Conservation (phyloP, 345 rosid species). For the Viola odorata region DNA sequence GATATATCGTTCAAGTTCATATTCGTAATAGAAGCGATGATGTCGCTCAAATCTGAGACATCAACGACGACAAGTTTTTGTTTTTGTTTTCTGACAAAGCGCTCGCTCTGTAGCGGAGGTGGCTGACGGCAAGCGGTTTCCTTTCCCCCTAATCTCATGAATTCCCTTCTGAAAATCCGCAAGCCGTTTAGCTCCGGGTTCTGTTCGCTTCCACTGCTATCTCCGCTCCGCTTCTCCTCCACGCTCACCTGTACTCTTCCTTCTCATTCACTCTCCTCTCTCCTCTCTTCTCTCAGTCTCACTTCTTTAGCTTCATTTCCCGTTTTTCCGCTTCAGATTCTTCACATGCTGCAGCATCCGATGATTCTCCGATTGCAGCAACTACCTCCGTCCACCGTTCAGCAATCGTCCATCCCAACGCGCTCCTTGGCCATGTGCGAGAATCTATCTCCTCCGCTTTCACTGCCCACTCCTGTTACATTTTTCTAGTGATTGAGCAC, state of each 20-base stretch:
- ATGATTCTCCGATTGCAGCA: neutral
- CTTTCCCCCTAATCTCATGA: constrained; percentile 28
- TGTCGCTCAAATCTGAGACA: neutral
- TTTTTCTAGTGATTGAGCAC: too few relatives aligned
- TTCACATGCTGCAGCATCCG: too few relatives aligned
- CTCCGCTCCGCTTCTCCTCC: constrained; percentile 33
- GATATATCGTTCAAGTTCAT: too few relatives aligned
- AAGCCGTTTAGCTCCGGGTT: constrained; percentile 24
- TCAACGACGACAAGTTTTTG: neutral
- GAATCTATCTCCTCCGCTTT: too few relatives aligned
- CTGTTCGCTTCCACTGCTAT: constrained; percentile 4
- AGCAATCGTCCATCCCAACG: constrained; percentile 71
- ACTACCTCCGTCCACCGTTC: constrained; percentile 53
- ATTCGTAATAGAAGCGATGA: neutral
- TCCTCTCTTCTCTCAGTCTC: neutral
- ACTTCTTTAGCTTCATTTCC: too few relatives aligned
- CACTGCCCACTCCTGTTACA: too few relatives aligned
- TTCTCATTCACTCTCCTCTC: neutral
- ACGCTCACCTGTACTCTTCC: constrained; percentile 25
- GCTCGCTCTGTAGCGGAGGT: neutral
- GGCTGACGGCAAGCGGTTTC: neutral
- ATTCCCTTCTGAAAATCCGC: constrained; percentile 40
- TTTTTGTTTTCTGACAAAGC: too few relatives aligned
- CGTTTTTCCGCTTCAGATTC: neutral
- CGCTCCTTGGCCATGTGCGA: constrained; percentile 64